phyloP scores from a whole-genome alignment of 495 filamentous ascomycete species.

The Schizothecium vesticola region DNA sequence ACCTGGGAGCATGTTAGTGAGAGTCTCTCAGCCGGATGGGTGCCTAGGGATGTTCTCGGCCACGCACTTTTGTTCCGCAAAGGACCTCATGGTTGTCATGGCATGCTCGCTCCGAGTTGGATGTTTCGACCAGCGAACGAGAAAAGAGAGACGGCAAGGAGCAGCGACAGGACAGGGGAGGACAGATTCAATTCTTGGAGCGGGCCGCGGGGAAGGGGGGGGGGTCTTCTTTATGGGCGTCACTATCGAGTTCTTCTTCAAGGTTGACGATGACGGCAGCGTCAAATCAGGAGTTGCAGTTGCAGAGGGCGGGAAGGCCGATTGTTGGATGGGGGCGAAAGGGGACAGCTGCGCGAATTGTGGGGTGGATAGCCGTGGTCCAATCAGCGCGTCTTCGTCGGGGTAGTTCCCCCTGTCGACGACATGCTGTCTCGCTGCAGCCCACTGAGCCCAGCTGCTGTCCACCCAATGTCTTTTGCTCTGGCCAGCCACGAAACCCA shows the following conservation, averaged over 20 bases:
- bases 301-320: not conserved
- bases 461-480: conserved; percentile 4
- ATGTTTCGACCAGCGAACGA: not conserved
- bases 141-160: not conserved
- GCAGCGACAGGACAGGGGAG: not conserved
- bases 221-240: not conserved
- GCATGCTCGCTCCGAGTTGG: conserved; percentile 6
- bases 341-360: not conserved
- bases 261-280: not conserved
- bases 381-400: conserved; percentile 1
- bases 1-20: conserved; percentile 26
- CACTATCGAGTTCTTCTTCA: not conserved
- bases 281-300: not conserved
- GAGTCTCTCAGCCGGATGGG: not conserved
- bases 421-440: conserved; percentile 4
- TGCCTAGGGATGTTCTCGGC: not conserved
- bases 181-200: not conserved
- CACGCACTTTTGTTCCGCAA: conserved; percentile 57
- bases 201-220: not conserved
- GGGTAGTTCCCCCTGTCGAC: conserved; percentile 2
- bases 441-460: not conserved
- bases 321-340: not conserved
- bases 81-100: conserved; percentile 50
- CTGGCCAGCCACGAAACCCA: conserved; percentile 8
- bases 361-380: not conserved